Base-by-base conservation (phyloP, 192 early-diverging fungal genomes). In the Coemansia sp. region DNA sequence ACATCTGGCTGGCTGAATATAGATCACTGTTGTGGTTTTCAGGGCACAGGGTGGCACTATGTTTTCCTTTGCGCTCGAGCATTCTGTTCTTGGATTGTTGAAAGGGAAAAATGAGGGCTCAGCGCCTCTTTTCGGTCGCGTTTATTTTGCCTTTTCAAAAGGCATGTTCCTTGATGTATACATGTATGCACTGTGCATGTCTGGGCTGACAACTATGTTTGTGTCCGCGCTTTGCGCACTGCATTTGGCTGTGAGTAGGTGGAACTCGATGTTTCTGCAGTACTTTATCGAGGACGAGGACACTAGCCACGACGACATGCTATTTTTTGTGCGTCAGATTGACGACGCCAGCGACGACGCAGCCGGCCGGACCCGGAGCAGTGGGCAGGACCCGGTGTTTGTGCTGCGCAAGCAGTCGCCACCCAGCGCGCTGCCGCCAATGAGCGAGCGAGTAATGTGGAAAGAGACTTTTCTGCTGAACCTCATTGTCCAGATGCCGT, bases 391-490 rank as follows among this genome's bases (percentile, higher is more conserved):
- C 66, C 90, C 91, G 2, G 88, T 95, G 4, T 91, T 95, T 82
- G 92, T 95, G 27, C 87, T 88, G 67, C 86, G 93, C 29, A 92
- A 91, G 59, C 82, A 89, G 38, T 59, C 82, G 63, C 75, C 78
- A 21, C 84, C 87, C 4, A 74, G 72, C 31, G 77, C 62, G 21
- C 62, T 90, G 82, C 91, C 91, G 45, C 70, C 72, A 12, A 77
- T 94, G 53, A 84, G 86, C 56, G 87, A 90, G 45, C 68, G 87
- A 23, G 85, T 96, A 11, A 85, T 92, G 71, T 96, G 94, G 94
- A 93, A 92, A 65, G 90, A 93, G 71, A 94, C 94, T 4, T 93
- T 96, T 64, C 88, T 93, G 61, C 82, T 96, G 52, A 96, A 96
- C 57, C 84, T 96, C 17, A 94, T 96, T 63, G 87, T 92, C 38